phyloP scores from a whole-genome alignment of 257 asterid species.

The Salvia hispanica region DNA sequence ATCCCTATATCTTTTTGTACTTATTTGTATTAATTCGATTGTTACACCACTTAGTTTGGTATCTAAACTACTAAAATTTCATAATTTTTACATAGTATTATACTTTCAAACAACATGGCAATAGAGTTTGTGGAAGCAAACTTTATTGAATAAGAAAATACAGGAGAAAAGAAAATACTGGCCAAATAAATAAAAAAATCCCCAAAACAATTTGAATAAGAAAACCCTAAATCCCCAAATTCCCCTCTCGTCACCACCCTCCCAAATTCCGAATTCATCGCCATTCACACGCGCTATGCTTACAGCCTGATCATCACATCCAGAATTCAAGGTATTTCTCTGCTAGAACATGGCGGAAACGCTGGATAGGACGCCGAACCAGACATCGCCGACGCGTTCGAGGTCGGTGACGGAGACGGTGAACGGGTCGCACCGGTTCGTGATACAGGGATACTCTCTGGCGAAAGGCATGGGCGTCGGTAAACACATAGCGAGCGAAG shows the following conservation, averaged over 20 bases:
- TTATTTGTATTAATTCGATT: too few relatives aligned
- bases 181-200: background rate
- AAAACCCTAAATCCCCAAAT: conserved; percentile 24
- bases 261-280: conserved; percentile 24
- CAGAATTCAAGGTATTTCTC: background rate
- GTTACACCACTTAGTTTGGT: too few relatives aligned
- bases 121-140: too few relatives aligned
- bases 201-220: conserved; percentile 18
- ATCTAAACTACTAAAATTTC: too few relatives aligned
- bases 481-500: conserved; percentile 77
- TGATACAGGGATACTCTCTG: conserved; percentile 72
- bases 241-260: conserved; percentile 16
- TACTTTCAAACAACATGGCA: too few relatives aligned
- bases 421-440: conserved; percentile 75
- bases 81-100: too few relatives aligned
- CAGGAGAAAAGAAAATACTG: background rate
- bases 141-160: background rate
- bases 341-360: conserved; percentile 38
- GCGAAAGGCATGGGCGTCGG: conserved; percentile 86
- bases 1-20: too few relatives aligned
- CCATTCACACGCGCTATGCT: conserved; percentile 5
- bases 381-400: conserved; percentile 63
- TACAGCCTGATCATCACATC: background rate
- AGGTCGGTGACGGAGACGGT: conserved; percentile 74
- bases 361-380: conserved; percentile 37